These are phyloP conservation scores for Boletus rex-veris DNA, from an alignment of 768 basidiomycete genomes.

Conservation along the genomic window DNA sequence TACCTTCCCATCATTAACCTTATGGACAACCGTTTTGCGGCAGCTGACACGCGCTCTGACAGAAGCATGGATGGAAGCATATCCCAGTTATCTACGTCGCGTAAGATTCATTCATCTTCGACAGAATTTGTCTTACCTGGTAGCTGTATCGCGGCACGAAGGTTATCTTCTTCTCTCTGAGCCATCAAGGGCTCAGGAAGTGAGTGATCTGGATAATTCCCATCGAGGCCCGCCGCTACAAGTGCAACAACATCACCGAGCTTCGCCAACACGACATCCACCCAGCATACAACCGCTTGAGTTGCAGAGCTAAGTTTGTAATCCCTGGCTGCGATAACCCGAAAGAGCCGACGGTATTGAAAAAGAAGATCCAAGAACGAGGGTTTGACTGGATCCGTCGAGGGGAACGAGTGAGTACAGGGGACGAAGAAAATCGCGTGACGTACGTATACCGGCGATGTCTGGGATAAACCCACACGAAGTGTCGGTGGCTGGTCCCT, in stretches of 20 bases:
- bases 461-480: slow-evolving; percentile 8
- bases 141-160: slow-evolving; percentile 64
- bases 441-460: slow-evolving; percentile 23
- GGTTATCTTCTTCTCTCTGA: slow-evolving; percentile 48
- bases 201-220: slow-evolving; percentile 6
- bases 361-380: slow-evolving; percentile 43
- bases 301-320: slow-evolving; percentile 19
- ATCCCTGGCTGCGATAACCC: slow-evolving; percentile 38
- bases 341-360: slow-evolving; percentile 48
- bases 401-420: slow-evolving; percentile 6
- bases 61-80: slow-evolving; percentile 42
- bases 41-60: slow-evolving; percentile 53
- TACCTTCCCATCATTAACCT: slow-evolving; percentile 53
- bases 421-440: background rate
- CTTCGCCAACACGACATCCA: slow-evolving; percentile 56
- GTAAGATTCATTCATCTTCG: slow-evolving; percentile 9
- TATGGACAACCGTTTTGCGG: slow-evolving; percentile 56
- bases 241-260: slow-evolving; percentile 39
- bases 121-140: slow-evolving; percentile 43
- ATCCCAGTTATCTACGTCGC: slow-evolving; percentile 49
- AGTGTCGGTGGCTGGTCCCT: background rate
- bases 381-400: slow-evolving; percentile 25
- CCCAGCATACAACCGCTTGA: slow-evolving; percentile 57
- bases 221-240: slow-evolving; percentile 28
- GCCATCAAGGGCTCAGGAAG: slow-evolving; percentile 30